Percentiles rank a stretch among this genome's conserved stretches.
phyloP scores from a whole-genome alignment of 2,329 filamentous ascomycete species.

The Apiospora saccharicola region DNA sequence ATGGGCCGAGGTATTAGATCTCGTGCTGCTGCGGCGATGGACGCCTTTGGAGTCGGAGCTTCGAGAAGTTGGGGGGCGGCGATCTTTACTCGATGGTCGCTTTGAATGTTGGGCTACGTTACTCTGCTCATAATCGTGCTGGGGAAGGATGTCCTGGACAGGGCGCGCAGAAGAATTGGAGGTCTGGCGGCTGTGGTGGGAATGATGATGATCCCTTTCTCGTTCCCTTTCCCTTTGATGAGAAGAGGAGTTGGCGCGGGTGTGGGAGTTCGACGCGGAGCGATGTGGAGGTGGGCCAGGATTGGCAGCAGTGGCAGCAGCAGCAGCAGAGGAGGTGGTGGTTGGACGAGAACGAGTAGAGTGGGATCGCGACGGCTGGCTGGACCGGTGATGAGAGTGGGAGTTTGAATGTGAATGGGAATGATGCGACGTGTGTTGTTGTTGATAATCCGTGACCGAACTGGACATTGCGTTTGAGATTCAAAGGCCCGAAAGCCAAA shows the following conservation, averaged over 20 bases:
- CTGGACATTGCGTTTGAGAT: constrained; percentile 32
- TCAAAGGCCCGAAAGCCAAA: constrained; percentile 24
- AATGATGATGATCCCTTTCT: constrained; percentile 40
- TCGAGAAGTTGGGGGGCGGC: constrained; percentile 57
- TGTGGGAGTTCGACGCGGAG: constrained; percentile 36
- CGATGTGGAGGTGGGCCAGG: constrained; percentile 38
- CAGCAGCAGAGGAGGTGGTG: constrained; percentile 26
- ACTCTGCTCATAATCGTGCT: constrained; percentile 77
- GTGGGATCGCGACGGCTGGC: constrained; percentile 38
- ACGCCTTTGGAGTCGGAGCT: constrained; percentile 59
- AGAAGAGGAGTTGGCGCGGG: constrained; percentile 41
- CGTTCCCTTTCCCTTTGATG: constrained; percentile 33
- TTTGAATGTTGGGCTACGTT: constrained; percentile 69
- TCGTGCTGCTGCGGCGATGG: constrained; percentile 59
- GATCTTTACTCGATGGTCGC: constrained; percentile 72
- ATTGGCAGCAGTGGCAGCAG: constrained; percentile 33
- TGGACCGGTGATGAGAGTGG: constrained; percentile 19
- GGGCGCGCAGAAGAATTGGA: constrained; percentile 48
- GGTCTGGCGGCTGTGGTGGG: constrained; percentile 44
- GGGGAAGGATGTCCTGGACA: constrained; percentile 54
- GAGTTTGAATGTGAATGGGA: constrained; percentile 10
- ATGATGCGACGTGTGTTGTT: constrained; percentile 24
- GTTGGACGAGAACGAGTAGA: constrained; percentile 47
- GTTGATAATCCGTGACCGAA: constrained; percentile 36
- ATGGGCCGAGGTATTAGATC: constrained; percentile 50